Evolutionary conservation across 139 green algal genomes (phyloP).

Genomic region (Mychonastes homosphaera): DNA sequence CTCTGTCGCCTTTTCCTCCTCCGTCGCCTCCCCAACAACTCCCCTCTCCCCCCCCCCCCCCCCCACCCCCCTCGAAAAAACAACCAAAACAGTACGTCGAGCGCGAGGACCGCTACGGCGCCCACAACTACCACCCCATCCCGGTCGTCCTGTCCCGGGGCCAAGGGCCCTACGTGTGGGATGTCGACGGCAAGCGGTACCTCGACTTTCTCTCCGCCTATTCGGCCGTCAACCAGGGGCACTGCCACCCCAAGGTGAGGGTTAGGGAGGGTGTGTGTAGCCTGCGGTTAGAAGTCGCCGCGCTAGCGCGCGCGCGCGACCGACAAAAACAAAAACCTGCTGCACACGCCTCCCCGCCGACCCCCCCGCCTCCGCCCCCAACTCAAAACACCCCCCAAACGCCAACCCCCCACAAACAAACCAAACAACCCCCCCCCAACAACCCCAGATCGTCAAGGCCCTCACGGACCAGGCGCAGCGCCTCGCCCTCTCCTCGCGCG

Average conservation of each 20-base stretch:
- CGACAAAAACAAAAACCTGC: neutral
- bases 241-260: slow-evolving; percentile 85
- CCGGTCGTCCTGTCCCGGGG: slow-evolving; percentile 71
- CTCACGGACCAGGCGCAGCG: slow-evolving; percentile 71
- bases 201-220: slow-evolving; percentile 86
- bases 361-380: too few species aligned
- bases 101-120: slow-evolving; percentile 63
- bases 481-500: slow-evolving; percentile 82
- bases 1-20: too few species aligned
- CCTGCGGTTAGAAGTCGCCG: neutral
- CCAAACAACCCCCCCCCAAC: neutral
- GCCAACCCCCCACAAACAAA: neutral
- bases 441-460: slow-evolving; percentile 71
- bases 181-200: slow-evolving; percentile 69
- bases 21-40: too few species aligned
- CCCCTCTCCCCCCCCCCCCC: too few species aligned
- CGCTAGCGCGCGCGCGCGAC: neutral
- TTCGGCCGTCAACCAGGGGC: slow-evolving; percentile 92
- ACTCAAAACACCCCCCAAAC: too few species aligned
- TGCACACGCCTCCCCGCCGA: neutral
- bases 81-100: slow-evolving; percentile 57
- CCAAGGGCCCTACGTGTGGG: slow-evolving; percentile 70
- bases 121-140: slow-evolving; percentile 87
- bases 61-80: neutral
- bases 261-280: neutral